Evolutionary conservation across 352 stramenopile genomes (phyloP).

Genomic region (Peronospora belbahrii): DNA sequence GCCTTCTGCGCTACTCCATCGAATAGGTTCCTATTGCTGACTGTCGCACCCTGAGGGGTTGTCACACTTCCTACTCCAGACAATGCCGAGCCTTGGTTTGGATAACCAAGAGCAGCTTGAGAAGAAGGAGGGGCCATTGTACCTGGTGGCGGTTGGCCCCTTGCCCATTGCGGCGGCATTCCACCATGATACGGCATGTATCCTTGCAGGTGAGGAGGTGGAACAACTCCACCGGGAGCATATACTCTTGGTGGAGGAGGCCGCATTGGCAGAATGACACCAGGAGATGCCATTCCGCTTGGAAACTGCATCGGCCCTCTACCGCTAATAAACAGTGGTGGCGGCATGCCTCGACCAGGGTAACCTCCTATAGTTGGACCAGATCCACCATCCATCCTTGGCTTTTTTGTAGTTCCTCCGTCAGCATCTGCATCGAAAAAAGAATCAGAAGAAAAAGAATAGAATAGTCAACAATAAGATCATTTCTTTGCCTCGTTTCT

Average conservation of each 20-base stretch:
- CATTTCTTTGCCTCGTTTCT: not conserved
- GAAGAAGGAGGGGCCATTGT: constrained; percentile 7
- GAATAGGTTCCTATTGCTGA: constrained; percentile 30
- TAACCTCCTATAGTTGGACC: constrained; percentile 36
- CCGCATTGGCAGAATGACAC: constrained; percentile 41
- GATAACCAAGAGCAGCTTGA: constrained; percentile 18
- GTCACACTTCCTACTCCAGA: not conserved
- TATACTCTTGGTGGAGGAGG: constrained; percentile 26
- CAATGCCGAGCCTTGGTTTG: constrained; percentile 16
- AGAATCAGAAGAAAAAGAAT: no score
- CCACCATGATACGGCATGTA: constrained; percentile 22
- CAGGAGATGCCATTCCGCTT: constrained; percentile 19
- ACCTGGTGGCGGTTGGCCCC: constrained; percentile 15
- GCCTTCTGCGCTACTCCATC: constrained; percentile 19
- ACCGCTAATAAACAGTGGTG: constrained; percentile 40
- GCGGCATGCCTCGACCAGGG: constrained; percentile 35
- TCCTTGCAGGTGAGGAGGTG: constrained; percentile 23
- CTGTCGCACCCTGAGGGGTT: constrained; percentile 1
- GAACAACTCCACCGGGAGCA: constrained; percentile 25
- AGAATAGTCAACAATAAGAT: not conserved
- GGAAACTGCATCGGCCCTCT: constrained; percentile 34
- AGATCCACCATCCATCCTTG: constrained; percentile 27
- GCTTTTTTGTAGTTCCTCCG: constrained; percentile 34
- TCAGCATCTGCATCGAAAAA: constrained; percentile 9
- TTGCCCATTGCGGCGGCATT: constrained; percentile 21